A percentile compares a stretch with the other conserved stretches of the same genome.
phyloP scores from a whole-genome alignment of 768 basidiomycete species.

The Leccinum olivaceopallidum region DNA sequence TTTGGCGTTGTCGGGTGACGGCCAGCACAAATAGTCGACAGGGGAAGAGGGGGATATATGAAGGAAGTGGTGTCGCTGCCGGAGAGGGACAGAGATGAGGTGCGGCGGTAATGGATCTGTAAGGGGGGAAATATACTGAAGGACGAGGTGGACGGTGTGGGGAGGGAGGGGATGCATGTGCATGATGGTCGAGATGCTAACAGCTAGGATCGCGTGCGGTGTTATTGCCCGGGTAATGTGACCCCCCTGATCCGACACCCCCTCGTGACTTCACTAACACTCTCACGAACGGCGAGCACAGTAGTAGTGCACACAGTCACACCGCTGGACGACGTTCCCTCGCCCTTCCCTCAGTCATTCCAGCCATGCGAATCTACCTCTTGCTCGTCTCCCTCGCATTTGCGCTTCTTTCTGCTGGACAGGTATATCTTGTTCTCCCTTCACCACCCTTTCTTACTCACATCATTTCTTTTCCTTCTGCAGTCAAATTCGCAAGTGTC shows the following conservation, averaged over 20 bases:
- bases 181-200: background rate
- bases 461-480: background rate
- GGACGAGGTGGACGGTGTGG: slow-evolving; percentile 45
- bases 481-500: slow-evolving; percentile 42
- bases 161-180: slow-evolving; percentile 38
- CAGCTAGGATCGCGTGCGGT: no score
- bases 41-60: slow-evolving; percentile 49
- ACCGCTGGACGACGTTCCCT: background rate
- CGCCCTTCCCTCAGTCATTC: background rate
- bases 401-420: slow-evolving; percentile 29
- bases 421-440: slow-evolving; percentile 26
- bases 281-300: slow-evolving; percentile 8
- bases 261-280: slow-evolving; percentile 9
- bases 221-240: background rate
- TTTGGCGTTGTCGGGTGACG: slow-evolving; percentile 39
- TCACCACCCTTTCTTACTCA: slow-evolving; percentile 1
- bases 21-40: slow-evolving; percentile 68
- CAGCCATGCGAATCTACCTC: slow-evolving; percentile 32
- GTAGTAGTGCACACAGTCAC: background rate
- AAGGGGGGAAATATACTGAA: slow-evolving; percentile 59
- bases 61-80: slow-evolving; percentile 68
- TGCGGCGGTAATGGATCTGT: slow-evolving; percentile 54
- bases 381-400: slow-evolving; percentile 34
- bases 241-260: slow-evolving; percentile 17
- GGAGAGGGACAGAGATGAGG: slow-evolving; percentile 58